phyloP scores from a whole-genome alignment of 176 grass and related monocot species.

The Juncus inflexus region DNA sequence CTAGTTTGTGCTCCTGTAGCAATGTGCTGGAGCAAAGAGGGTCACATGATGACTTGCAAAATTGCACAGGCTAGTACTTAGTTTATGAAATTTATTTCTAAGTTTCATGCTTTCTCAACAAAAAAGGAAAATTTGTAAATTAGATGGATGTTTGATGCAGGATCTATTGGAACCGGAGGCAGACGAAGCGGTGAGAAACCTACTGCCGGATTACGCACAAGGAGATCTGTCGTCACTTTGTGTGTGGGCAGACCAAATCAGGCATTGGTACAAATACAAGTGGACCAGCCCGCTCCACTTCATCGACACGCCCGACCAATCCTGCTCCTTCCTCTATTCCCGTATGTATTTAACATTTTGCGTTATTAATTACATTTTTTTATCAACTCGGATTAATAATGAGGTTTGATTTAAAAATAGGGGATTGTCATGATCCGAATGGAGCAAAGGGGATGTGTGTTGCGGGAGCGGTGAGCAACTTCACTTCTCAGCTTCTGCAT shows the following conservation, averaged over 20 bases:
- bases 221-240: constrained; percentile 74
- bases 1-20: constrained; percentile 35
- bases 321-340: constrained; percentile 70
- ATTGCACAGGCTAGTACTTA: constrained; percentile 59
- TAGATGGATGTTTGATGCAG: constrained; percentile 23
- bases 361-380: too few relatives aligned
- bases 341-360: constrained; percentile 28
- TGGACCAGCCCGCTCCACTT: constrained; percentile 77
- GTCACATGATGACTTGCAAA: constrained; percentile 69
- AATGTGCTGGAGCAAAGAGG: constrained; percentile 73
- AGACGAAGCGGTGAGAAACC: constrained; percentile 55
- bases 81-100: neutral
- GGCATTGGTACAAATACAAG: constrained; percentile 73
- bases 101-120: neutral
- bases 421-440: constrained; percentile 62
- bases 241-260: constrained; percentile 74
- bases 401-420: constrained; percentile 22
- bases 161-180: constrained; percentile 54
- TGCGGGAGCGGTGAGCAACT: constrained; percentile 76
- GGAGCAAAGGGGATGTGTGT: constrained; percentile 66
- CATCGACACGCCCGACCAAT: constrained; percentile 80
- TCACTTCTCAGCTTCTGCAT: constrained; percentile 72
- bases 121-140: neutral
- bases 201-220: constrained; percentile 53
- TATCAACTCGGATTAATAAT: too few relatives aligned